A percentile compares a stretch with the other conserved stretches of the same genome.
Conservation (phyloP, 176 grass and related monocot genomes). For the Oryza glumipatula region DNA sequence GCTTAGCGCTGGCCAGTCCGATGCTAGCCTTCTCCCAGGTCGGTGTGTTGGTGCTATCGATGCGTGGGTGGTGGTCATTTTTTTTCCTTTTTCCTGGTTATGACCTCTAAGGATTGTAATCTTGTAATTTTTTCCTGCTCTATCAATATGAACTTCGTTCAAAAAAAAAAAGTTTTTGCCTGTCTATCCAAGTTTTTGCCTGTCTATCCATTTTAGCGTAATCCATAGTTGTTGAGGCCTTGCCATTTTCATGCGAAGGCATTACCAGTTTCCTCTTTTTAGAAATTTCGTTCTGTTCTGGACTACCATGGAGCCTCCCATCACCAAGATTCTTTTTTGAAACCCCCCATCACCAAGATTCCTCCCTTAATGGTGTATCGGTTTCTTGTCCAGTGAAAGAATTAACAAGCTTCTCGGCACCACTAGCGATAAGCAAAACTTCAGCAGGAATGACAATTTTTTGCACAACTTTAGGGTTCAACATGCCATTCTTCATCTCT, state of each 20-base stretch:
- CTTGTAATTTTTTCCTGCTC: no score
- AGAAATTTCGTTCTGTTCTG: not conserved
- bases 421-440: conserved; percentile 4
- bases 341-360: not conserved
- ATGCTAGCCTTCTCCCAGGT: no score
- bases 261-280: conserved; percentile 13
- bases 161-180: not conserved
- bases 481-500: conserved; percentile 29
- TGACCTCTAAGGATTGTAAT: no score
- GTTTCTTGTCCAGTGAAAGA: conserved; percentile 23
- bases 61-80: no score
- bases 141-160: no score
- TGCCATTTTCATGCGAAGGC: conserved; percentile 24
- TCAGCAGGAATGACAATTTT: conserved; percentile 25
- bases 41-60: no score
- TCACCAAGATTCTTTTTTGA: no score
- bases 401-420: conserved; percentile 23
- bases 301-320: not conserved
- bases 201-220: not conserved
- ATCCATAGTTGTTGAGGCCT: not conserved
- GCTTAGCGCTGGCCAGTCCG: no score
- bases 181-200: not conserved
- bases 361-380: not conserved
- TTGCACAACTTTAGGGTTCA: not conserved
- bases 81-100: no score